Conservation (phyloP, 75 land plant genomes). For the Sequoia sempervirens region DNA sequence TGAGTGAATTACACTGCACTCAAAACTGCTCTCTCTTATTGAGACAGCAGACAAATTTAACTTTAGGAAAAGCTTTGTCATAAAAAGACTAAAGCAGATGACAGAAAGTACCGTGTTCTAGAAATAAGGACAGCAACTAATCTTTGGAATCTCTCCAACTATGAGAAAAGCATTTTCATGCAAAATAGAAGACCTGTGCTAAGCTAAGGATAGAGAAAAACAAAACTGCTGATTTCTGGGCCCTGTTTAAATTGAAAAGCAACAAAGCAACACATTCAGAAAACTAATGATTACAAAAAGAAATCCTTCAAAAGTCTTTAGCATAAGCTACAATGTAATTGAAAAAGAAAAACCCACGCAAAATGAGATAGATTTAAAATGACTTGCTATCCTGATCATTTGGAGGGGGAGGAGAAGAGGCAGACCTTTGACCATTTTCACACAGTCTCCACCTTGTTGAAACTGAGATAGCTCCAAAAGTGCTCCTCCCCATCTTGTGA, state of each 20-base stretch:
- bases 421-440: slow-evolving; percentile 70
- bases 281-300: neutral
- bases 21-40: too few species aligned
- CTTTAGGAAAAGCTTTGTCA: too few species aligned
- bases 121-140: too few species aligned
- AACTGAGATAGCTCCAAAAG: slow-evolving; percentile 87
- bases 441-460: slow-evolving; percentile 55
- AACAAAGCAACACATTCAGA: too few species aligned
- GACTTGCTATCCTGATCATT: neutral
- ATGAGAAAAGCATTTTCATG: neutral
- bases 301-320: neutral
- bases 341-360: neutral
- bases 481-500: slow-evolving; percentile 94
- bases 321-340: neutral
- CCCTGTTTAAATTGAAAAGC: too few species aligned
- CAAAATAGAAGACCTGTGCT: neutral
- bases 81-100: too few species aligned
- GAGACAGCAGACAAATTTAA: too few species aligned
- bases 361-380: neutral
- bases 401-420: neutral
- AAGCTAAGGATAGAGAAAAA: neutral
- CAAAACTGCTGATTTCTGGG: too few species aligned
- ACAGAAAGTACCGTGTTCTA: too few species aligned
- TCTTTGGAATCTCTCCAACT: too few species aligned
- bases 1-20: too few species aligned